Percentiles rank a stretch among this genome's conserved stretches.
Evolutionary conservation across 148 eudicot species (phyloP).

Genomic region (Cornus kousa): DNA sequence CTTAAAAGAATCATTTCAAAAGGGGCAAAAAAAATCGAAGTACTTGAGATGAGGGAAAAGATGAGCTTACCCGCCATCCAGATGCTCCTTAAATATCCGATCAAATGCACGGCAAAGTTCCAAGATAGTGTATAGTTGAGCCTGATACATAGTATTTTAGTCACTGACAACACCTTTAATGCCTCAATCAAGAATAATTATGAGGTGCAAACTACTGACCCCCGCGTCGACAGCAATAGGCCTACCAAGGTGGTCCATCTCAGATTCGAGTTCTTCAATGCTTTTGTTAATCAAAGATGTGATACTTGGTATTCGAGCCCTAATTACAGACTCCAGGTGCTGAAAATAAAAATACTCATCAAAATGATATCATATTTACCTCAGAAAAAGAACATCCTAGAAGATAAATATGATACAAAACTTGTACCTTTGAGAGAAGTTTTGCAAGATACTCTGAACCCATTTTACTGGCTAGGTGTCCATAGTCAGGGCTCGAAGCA

Average conservation of each 20-base stretch:
- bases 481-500: conserved; percentile 72
- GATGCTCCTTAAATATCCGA: conserved; percentile 72
- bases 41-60: background rate
- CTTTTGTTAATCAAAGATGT: conserved; percentile 73
- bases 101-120: conserved; percentile 85
- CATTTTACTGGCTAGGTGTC: conserved; percentile 70
- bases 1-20: no score
- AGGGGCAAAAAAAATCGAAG: no score
- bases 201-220: conserved; percentile 42
- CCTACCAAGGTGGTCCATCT: conserved; percentile 89
- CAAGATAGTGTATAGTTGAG: conserved; percentile 70
- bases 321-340: conserved; percentile 86
- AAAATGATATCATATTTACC: conserved; percentile 4
- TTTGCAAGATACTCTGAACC: conserved; percentile 86
- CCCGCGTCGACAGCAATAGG: conserved; percentile 92
- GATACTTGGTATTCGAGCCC: conserved; percentile 84
- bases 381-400: background rate
- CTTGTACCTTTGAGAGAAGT: conserved; percentile 61
- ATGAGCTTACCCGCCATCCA: conserved; percentile 71
- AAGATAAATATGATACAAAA: background rate
- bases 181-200: conserved; percentile 6
- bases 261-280: conserved; percentile 90
- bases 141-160: conserved; percentile 38
- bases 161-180: background rate
- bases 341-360: conserved; percentile 26